Evolutionary conservation across 2,329 filamentous ascomycete genomes (phyloP), one percentile per base, ranked within the genome.

Genomic region (Sphaerostilbella broomeana): DNA sequence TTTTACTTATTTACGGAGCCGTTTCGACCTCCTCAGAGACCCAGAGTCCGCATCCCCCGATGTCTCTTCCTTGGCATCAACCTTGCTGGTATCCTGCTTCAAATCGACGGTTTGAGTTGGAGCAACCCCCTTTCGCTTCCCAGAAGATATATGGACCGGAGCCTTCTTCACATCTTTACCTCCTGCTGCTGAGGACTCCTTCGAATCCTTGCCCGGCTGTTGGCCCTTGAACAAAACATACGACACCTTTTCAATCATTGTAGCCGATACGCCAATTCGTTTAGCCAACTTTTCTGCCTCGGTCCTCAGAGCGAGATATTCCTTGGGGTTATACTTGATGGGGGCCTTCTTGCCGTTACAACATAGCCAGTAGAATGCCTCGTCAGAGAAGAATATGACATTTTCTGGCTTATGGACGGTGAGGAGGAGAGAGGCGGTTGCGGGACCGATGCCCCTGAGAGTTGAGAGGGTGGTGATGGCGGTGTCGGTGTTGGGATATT

Each of bases 351-450:
- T 61, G 0, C 69, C 69, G n/a, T 60, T 57, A 54, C 73, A 75
- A 51, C 75, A 75, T 5, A 83, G 61, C 84, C 84, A 90, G 48
- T 79, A 73, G 54, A 80, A 90, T 4, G 81, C 70, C 60, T 92
- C 86, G 53, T 94, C 86, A 3, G 80, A 84, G 61, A 90, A 90
- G 67, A 90, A 90, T 2, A 84, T 72, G 34, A 80, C 68, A 10
- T 63, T 60, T 1, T 66, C 58, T 0, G 80, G 72, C 44, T 79
- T 71, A 47, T 79, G 73, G 4, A 83, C 75, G 4, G 80, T 74
- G 3, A 92, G 69, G 1, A 90, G 62, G 21, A 92, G 72, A 2
- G 83, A 86, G 1, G 84, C 85, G 1, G 85, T 90, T 6, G 86
- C 86, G 2, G 86, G 84, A 1, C 86, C 86, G 45, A 94, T 77